Conservation (phyloP, 1,284 basidiomycete species). For the Chalciporus sp. region DNA sequence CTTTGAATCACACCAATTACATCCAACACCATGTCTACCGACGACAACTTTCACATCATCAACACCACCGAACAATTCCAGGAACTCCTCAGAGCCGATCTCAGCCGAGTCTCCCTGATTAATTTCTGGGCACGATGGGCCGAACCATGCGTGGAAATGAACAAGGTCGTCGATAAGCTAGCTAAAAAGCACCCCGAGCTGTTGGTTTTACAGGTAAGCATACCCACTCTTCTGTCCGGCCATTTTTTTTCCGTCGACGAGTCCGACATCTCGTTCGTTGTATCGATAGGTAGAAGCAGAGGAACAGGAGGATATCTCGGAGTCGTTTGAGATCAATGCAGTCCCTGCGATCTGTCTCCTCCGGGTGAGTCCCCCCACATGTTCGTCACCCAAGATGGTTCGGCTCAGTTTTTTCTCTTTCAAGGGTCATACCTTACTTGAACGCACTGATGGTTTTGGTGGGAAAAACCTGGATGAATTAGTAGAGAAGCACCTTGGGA, state of each 20-base stretch:
- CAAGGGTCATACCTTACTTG: slow-evolving; percentile 90
- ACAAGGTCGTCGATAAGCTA: slow-evolving; percentile 71
- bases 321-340: slow-evolving; percentile 91
- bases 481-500: slow-evolving; percentile 57
- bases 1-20: not conserved
- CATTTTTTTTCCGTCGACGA: not conserved
- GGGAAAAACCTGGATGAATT: slow-evolving; percentile 67
- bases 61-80: slow-evolving; percentile 75
- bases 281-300: slow-evolving; percentile 85
- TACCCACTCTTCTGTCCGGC: not conserved
- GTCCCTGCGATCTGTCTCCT: slow-evolving; percentile 90
- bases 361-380: slow-evolving; percentile 50
- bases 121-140: slow-evolving; percentile 97
- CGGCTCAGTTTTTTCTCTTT: slow-evolving; percentile 2
- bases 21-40: slow-evolving; percentile 20
- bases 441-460: slow-evolving; percentile 83
- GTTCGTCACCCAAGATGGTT: not conserved
- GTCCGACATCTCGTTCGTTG: not conserved
- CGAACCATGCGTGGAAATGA: slow-evolving; percentile 87
- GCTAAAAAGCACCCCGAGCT: slow-evolving; percentile 71
- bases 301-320: slow-evolving; percentile 83
- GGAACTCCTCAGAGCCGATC: slow-evolving; percentile 71
- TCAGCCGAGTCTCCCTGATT: slow-evolving; percentile 79
- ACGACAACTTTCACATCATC: slow-evolving; percentile 56
- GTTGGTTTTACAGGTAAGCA: slow-evolving; percentile 74